Evolutionary conservation across 176 grass and related monocot genomes (phyloP).

Genomic region (Juncus inflexus): DNA sequence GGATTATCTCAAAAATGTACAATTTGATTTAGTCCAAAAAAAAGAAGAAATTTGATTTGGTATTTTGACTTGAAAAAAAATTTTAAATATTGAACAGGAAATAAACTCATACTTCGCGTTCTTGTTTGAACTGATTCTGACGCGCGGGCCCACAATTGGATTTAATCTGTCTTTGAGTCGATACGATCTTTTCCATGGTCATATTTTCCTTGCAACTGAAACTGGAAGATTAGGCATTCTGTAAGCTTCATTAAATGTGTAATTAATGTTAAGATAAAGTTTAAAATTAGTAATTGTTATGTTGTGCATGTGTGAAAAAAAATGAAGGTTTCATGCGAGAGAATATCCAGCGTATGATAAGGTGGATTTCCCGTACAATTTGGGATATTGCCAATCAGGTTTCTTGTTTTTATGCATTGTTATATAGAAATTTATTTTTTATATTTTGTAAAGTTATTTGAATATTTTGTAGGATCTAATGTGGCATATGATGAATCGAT

Average conservation of each 20-base stretch:
- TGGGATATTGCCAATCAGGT: conserved; percentile 93
- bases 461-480: conserved; percentile 45
- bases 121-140: conserved; percentile 74
- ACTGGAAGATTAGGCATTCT: conserved; percentile 74
- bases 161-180: conserved; percentile 70
- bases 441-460: conserved; percentile 7
- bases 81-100: conserved; percentile 44
- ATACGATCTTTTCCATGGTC: conserved; percentile 83
- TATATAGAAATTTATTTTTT: background rate
- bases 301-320: conserved; percentile 7
- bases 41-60: background rate
- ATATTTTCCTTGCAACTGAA: conserved; percentile 70
- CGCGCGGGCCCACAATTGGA: conserved; percentile 56
- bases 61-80: background rate
- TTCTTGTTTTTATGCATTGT: conserved; percentile 9
- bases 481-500: conserved; percentile 73
- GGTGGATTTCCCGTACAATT: conserved; percentile 59
- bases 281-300: background rate
- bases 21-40: background rate
- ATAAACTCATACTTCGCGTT: conserved; percentile 83
- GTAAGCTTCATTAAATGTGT: conserved; percentile 40
- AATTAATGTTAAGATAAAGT: background rate
- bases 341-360: conserved; percentile 83
- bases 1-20: background rate
- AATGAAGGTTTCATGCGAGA: conserved; percentile 78